These are phyloP conservation scores for Paraconiothyrium sp. DNA, from an alignment of 2,329 filamentous ascomycete species.

Conservation along the genomic window DNA sequence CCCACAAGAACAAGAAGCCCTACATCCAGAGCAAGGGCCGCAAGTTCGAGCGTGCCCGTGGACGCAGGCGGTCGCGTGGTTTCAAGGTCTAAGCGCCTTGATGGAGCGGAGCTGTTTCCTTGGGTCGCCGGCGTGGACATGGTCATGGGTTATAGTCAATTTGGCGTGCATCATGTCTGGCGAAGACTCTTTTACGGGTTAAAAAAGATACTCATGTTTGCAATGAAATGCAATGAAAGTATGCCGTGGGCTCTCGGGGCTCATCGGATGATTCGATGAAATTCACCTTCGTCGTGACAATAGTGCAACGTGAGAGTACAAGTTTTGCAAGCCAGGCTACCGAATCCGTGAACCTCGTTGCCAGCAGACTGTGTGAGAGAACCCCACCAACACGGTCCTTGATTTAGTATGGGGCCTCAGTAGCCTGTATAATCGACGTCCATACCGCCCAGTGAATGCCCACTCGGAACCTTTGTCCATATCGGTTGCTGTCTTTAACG, in stretches of 20 bases:
- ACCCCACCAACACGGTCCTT: too few relatives aligned
- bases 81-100: constrained; percentile 92
- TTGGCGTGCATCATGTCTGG: constrained; percentile 51
- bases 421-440: too few relatives aligned
- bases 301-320: not conserved
- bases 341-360: not conserved
- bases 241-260: constrained; percentile 44
- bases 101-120: constrained; percentile 45
- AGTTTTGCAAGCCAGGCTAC: not conserved
- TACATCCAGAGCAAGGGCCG: constrained; percentile 98
- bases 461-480: not conserved
- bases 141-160: constrained; percentile 45
- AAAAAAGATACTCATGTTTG: constrained; percentile 51
- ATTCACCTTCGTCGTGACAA: not conserved
- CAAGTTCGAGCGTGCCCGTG: constrained; percentile 99
- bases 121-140: constrained; percentile 50
- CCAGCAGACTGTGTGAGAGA: too few relatives aligned
- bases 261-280: constrained; percentile 45
- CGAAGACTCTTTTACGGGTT: constrained; percentile 41
- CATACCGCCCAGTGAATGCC: too few relatives aligned
- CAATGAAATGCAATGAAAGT: constrained; percentile 38
- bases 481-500: not conserved
- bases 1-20: constrained; percentile 99
- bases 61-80: constrained; percentile 96
- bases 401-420: too few relatives aligned